Conservation (phyloP, 441 rosid genomes). For the Gossypium trilobum region DNA sequence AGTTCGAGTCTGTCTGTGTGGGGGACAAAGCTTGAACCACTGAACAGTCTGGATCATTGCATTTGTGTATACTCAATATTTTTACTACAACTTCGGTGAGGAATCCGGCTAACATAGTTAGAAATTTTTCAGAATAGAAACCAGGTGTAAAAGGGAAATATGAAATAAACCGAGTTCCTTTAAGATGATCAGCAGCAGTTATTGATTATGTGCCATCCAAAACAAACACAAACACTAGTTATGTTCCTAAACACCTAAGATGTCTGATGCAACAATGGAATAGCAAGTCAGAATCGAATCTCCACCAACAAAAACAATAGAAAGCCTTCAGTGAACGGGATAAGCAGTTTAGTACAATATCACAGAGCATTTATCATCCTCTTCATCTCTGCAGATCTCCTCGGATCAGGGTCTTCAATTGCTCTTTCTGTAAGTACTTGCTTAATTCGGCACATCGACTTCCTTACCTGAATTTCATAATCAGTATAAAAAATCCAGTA, state of each 20-base stretch:
- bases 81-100: too few relatives aligned
- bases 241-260: neutral
- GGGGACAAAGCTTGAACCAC: too few relatives aligned
- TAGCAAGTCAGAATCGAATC: constrained; percentile 9
- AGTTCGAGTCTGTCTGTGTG: too few relatives aligned
- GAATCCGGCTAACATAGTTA: too few relatives aligned
- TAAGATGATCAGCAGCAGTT: too few relatives aligned
- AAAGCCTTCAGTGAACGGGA: neutral
- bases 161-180: too few relatives aligned
- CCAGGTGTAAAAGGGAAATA: too few relatives aligned
- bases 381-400: constrained; percentile 88
- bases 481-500: neutral
- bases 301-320: neutral
- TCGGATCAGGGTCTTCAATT: constrained; percentile 67
- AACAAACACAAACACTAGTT: neutral
- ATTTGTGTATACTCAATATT: too few relatives aligned
- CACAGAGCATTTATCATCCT: constrained; percentile 81
- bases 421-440: constrained; percentile 87
- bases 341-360: constrained; percentile 16
- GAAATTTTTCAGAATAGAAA: too few relatives aligned
- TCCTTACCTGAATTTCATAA: constrained; percentile 53
- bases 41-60: too few relatives aligned
- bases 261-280: neutral
- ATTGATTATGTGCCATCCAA: neutral
- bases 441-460: constrained; percentile 82